Evolutionary conservation across 1,139 yeast genomes (phyloP).

Genomic region (Schizosaccharomyces versatilis): DNA sequence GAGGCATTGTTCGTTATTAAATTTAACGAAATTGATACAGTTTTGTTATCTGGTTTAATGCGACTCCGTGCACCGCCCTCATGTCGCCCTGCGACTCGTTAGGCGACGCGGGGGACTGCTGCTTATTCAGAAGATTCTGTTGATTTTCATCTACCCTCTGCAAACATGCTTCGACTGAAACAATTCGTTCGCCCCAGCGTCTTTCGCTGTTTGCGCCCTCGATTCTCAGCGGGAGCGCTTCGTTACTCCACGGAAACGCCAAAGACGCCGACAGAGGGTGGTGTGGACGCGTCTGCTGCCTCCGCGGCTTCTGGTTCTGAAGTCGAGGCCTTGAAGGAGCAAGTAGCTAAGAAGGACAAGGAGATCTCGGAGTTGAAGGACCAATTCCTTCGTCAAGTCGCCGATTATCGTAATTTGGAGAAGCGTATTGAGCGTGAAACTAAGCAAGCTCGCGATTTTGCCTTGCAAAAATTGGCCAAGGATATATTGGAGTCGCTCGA

Average conservation of each 20-base stretch:
- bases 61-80: too few relatives aligned
- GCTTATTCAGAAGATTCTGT: too few relatives aligned
- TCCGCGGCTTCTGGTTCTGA: not conserved
- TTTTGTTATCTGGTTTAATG: too few relatives aligned
- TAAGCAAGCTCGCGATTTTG: slow-evolving; percentile 73
- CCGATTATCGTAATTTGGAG: slow-evolving; percentile 84
- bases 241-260: slow-evolving; percentile 2
- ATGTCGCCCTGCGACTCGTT: too few relatives aligned
- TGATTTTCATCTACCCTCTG: too few relatives aligned
- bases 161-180: too few relatives aligned
- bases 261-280: not conserved
- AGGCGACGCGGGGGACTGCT: too few relatives aligned
- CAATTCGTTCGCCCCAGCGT: too few relatives aligned
- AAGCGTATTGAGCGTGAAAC: slow-evolving; percentile 74
- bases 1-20: too few relatives aligned
- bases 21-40: too few relatives aligned
- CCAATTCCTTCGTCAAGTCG: slow-evolving; percentile 60
- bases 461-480: slow-evolving; percentile 78
- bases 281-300: not conserved
- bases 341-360: slow-evolving; percentile 2
- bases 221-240: not conserved
- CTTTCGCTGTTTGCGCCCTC: too few relatives aligned
- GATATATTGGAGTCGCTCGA: slow-evolving; percentile 79
- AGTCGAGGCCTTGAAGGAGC: not conserved
- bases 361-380: slow-evolving; percentile 30